Evolutionary conservation across 306 rosid species (phyloP).

Genomic region (Coriaria nepalensis): DNA sequence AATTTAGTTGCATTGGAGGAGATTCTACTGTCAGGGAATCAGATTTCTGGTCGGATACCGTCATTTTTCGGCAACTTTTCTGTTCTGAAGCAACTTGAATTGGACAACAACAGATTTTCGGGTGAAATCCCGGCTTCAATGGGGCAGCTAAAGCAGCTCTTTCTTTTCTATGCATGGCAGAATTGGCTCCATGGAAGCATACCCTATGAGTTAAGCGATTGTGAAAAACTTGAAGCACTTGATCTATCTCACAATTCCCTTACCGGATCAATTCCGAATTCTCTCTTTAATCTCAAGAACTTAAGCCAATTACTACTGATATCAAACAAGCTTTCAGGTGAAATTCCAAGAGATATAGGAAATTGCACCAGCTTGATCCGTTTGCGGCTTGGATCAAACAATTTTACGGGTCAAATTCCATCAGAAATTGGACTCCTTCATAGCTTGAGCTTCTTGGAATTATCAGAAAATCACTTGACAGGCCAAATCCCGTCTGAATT

Average conservation of each 20-base stretch:
- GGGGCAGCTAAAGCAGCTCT: constrained; percentile 64
- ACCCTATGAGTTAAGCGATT: constrained; percentile 57
- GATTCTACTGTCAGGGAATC: constrained; percentile 59
- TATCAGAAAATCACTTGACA: constrained; percentile 53
- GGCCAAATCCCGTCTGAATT: constrained; percentile 61
- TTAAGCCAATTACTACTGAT: constrained; percentile 67
- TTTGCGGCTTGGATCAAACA: constrained; percentile 75
- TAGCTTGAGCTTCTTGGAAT: constrained; percentile 63
- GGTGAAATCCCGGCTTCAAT: constrained; percentile 65
- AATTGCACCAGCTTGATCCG: constrained; percentile 58
- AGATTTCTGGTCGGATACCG: constrained; percentile 63
- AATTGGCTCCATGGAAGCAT: constrained; percentile 68
- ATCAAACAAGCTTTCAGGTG: constrained; percentile 72
- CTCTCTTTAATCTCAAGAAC: constrained; percentile 67
- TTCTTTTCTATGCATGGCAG: constrained; percentile 83
- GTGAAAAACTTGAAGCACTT: constrained; percentile 77
- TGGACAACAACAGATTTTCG: constrained; percentile 74
- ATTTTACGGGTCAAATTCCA: constrained; percentile 65
- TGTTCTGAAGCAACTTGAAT: constrained; percentile 61
- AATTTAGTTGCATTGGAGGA: constrained; percentile 53
- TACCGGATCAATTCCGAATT: constrained; percentile 53
- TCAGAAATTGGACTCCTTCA: constrained; percentile 47
- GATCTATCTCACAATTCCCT: constrained; percentile 83
- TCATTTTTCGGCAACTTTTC: constrained; percentile 60
- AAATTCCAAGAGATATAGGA: constrained; percentile 65